These are phyloP conservation scores for Hyaloscypha finlandica DNA, from an alignment of 495 filamentous ascomycete genomes.

Conservation along the genomic window DNA sequence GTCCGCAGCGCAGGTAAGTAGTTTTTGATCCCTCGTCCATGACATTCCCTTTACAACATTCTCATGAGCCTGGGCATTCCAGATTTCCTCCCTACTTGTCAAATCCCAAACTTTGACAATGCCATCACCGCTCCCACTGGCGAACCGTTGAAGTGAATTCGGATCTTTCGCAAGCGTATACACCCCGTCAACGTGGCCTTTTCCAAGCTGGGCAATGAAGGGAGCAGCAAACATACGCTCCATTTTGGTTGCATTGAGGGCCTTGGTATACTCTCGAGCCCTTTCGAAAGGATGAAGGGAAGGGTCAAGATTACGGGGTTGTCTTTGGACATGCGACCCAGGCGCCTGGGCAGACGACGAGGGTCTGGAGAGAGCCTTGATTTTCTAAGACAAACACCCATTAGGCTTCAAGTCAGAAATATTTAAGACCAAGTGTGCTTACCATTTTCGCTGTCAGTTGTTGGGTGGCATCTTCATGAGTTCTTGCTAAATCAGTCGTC, in stretches of 20 bases:
- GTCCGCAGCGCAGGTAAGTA: slow-evolving; percentile 90
- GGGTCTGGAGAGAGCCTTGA: slow-evolving; percentile 86
- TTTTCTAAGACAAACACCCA: slow-evolving; percentile 59
- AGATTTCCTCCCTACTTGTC: slow-evolving; percentile 73
- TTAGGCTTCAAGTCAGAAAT: not conserved
- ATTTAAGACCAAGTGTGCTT: not conserved
- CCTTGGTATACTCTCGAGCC: slow-evolving; percentile 87
- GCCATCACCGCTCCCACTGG: slow-evolving; percentile 81
- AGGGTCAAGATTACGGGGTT: slow-evolving; percentile 88
- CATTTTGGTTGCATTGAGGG: slow-evolving; percentile 88
- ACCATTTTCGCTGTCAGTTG: slow-evolving; percentile 28
- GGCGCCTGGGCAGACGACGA: slow-evolving; percentile 75
- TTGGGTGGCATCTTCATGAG: slow-evolving; percentile 13
- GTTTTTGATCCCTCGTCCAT: slow-evolving; percentile 80
- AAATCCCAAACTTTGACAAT: slow-evolving; percentile 95
- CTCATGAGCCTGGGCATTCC: slow-evolving; percentile 69
- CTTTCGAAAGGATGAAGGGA: slow-evolving; percentile 92
- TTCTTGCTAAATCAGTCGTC: slow-evolving; percentile 4
- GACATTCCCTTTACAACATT: slow-evolving; percentile 89
- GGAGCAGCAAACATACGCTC: slow-evolving; percentile 96
- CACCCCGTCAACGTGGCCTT: slow-evolving; percentile 93
- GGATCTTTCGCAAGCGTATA: slow-evolving; percentile 74
- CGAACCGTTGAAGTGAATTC: slow-evolving; percentile 66
- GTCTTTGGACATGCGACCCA: slow-evolving; percentile 70
- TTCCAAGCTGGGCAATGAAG: slow-evolving; percentile 84